Conservation (phyloP, 305 asterid species). For the Solanum chacoense region DNA sequence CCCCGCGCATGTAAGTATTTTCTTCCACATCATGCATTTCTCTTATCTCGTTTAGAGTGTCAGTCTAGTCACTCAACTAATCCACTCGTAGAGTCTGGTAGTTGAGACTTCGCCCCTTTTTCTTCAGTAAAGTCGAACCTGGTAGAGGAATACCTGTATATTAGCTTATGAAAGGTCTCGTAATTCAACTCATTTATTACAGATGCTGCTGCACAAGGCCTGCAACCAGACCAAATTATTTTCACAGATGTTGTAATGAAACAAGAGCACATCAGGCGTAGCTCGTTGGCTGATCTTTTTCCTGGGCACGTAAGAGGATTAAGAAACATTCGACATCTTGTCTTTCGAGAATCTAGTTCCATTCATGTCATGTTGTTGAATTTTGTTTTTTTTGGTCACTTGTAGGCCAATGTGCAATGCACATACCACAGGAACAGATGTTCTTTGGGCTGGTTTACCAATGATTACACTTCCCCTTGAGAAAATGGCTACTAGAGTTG, state of each 20-base stretch:
- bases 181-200: neutral
- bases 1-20: constrained; percentile 58
- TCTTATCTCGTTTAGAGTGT: neutral
- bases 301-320: too few relatives aligned
- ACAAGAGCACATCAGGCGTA: too few relatives aligned
- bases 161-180: neutral
- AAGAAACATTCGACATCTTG: constrained; percentile 18
- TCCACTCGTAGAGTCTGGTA: neutral
- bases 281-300: too few relatives aligned
- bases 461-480: too few relatives aligned
- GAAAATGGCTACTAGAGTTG: too few relatives aligned
- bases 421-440: too few relatives aligned
- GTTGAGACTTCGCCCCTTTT: too few relatives aligned
- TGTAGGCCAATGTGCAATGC: too few relatives aligned
- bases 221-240: constrained; percentile 82
- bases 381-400: too few relatives aligned
- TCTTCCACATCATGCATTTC: neutral
- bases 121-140: too few relatives aligned
- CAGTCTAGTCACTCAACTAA: too few relatives aligned
- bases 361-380: neutral
- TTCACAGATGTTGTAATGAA: constrained; percentile 75
- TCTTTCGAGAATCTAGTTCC: neutral
- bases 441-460: too few relatives aligned
- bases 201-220: constrained; percentile 94
- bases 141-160: neutral